Conservation (phyloP, 148 eudicot genomes). For the Camellia sinensis region DNA sequence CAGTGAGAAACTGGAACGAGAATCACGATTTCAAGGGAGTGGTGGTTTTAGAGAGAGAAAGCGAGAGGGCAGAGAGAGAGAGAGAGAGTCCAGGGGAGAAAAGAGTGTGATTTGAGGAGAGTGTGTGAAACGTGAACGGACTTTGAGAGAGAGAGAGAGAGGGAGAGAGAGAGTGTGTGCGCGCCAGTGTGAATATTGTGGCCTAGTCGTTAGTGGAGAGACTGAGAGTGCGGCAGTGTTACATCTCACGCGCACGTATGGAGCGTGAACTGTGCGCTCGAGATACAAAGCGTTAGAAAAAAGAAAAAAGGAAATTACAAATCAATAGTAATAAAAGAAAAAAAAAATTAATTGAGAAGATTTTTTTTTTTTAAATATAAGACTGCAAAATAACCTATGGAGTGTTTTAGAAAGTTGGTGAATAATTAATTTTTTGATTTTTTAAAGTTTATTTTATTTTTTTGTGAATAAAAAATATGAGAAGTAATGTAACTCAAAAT, state of each 20-base stretch:
- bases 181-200: neutral
- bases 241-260: neutral
- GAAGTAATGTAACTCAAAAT: too few species aligned
- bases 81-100: neutral
- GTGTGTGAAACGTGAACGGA: neutral
- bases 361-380: too few species aligned
- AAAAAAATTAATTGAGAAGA: too few species aligned
- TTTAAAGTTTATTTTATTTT: too few species aligned
- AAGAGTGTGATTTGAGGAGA: neutral
- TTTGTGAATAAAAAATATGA: too few species aligned
- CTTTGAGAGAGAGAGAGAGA: slow-evolving; percentile 5
- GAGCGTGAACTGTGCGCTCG: neutral
- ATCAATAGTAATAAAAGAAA: too few species aligned
- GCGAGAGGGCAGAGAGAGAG: neutral
- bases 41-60: neutral
- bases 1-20: neutral
- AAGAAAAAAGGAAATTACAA: too few species aligned
- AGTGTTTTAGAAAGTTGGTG: too few species aligned
- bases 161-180: neutral
- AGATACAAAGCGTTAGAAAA: too few species aligned
- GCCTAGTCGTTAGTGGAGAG: neutral
- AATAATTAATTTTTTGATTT: too few species aligned
- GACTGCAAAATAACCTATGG: too few species aligned
- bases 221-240: neutral
- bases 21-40: slow-evolving; percentile 1